These are phyloP conservation scores for Miscanthus lutarioriparius DNA, from an alignment of 176 grass and related monocot genomes.

Conservation along the genomic window DNA sequence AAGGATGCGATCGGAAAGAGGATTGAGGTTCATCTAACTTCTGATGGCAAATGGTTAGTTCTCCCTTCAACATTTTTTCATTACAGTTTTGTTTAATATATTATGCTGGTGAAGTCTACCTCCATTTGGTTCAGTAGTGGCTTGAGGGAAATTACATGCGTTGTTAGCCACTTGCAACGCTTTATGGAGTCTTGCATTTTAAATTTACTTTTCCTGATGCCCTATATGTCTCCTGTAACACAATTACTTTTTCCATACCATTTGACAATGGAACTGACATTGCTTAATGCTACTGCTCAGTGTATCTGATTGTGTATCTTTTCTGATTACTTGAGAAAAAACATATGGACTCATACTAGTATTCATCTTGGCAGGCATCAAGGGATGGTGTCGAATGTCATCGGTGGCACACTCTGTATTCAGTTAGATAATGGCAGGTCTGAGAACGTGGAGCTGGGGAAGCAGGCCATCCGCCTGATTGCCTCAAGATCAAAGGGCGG, in stretches of 20 bases:
- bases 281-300: neutral
- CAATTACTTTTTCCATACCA: neutral
- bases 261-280: neutral
- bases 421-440: constrained; percentile 66
- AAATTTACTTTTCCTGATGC: constrained; percentile 5
- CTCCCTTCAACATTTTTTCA: neutral
- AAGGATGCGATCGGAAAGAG: constrained; percentile 89
- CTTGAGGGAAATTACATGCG: neutral
- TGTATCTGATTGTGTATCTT: neutral
- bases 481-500: constrained; percentile 52
- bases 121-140: constrained; percentile 7
- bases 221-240: no score
- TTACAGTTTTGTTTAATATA: neutral
- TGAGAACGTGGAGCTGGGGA: constrained; percentile 57
- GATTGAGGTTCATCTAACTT: constrained; percentile 68
- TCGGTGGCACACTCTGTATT: constrained; percentile 37
- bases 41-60: constrained; percentile 68
- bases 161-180: neutral
- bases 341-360: neutral
- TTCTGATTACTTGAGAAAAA: neutral
- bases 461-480: constrained; percentile 66
- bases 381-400: constrained; percentile 57
- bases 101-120: constrained; percentile 4
- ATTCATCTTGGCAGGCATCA: constrained; percentile 56
- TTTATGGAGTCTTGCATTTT: neutral